Conservation (phyloP, 331 rosid genomes). For the Acacia concinna region DNA sequence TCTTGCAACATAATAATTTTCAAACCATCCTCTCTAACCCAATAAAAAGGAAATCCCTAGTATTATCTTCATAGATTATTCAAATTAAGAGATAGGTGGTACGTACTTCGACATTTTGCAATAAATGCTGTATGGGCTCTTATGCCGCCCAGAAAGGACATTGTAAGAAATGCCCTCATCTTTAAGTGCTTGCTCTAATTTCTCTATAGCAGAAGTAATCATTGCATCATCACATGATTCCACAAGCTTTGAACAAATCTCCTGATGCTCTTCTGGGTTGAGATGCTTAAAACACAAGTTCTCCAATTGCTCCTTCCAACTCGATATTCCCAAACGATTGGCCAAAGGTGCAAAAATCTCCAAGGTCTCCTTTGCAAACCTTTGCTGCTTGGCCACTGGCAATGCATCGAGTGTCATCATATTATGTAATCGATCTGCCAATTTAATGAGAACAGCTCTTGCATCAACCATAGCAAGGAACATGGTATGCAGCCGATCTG, state of each 20-base stretch:
- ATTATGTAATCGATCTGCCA: conserved; percentile 94
- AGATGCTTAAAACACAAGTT: conserved; percentile 67
- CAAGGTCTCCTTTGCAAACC: conserved; percentile 79
- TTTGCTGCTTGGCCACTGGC: conserved; percentile 69
- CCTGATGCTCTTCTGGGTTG: conserved; percentile 57
- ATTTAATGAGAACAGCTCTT: conserved; percentile 88
- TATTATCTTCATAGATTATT: not conserved
- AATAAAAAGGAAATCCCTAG: not conserved
- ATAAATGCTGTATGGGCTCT: conserved; percentile 71
- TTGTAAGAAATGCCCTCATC: conserved; percentile 54
- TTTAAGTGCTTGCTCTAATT: conserved; percentile 49
- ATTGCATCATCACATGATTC: conserved; percentile 60
- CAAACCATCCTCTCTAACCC: not conserved
- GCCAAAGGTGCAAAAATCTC: conserved; percentile 64
- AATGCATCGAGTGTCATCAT: conserved; percentile 94
- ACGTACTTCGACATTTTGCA: conserved; percentile 81
- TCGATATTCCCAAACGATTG: conserved; percentile 61
- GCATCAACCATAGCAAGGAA: conserved; percentile 98
- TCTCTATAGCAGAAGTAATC: conserved; percentile 51
- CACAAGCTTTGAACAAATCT: conserved; percentile 68
- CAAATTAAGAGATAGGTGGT: conserved; percentile 24
- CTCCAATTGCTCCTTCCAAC: conserved; percentile 65
- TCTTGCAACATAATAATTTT: not conserved
- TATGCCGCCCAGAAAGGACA: conserved; percentile 62
- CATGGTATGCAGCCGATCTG: conserved; percentile 95